These are phyloP conservation scores for Podila epicladia DNA, from an alignment of 192 early-diverging fungal species.

Conservation along the genomic window DNA sequence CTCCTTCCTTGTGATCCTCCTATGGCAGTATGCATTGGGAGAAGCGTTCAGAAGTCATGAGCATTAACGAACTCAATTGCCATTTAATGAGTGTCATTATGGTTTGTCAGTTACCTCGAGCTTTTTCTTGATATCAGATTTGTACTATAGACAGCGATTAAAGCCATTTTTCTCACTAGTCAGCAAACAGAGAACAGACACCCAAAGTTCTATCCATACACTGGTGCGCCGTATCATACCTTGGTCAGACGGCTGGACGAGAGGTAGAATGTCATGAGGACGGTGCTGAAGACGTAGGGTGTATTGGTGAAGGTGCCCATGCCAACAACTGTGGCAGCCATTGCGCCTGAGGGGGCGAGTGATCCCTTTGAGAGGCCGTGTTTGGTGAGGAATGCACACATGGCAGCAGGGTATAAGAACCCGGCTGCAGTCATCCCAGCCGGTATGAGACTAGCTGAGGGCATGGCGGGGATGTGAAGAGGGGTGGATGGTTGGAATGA, in stretches of 20 bases:
- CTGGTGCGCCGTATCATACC: constrained; percentile 25
- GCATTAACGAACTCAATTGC: background rate
- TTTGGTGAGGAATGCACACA: constrained; percentile 59
- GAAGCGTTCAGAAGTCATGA: background rate
- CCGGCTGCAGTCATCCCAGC: constrained; percentile 6
- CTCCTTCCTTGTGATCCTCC: constrained; percentile 56
- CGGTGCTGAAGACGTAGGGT: constrained; percentile 68
- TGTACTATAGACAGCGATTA: constrained; percentile 23
- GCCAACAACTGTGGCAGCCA: constrained; percentile 78
- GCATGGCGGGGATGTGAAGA: background rate
- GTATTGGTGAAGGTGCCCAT: constrained; percentile 78
- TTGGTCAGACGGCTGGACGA: constrained; percentile 68
- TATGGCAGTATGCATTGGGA: constrained; percentile 2
- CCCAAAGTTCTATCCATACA: background rate
- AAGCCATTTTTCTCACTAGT: no score
- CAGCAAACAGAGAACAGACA: background rate
- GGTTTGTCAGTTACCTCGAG: constrained; percentile 29
- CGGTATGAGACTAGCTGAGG: background rate
- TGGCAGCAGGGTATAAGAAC: constrained; percentile 57
- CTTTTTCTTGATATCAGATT: constrained; percentile 38
- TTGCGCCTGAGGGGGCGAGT: constrained; percentile 72
- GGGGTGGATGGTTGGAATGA: no score
- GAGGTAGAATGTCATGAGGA: constrained; percentile 80
- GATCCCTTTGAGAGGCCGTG: constrained; percentile 77
- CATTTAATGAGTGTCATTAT: no score